These are phyloP conservation scores for Aspergillus sp. DNA, from an alignment of 2,329 filamentous ascomycete genomes.

Conservation along the genomic window DNA sequence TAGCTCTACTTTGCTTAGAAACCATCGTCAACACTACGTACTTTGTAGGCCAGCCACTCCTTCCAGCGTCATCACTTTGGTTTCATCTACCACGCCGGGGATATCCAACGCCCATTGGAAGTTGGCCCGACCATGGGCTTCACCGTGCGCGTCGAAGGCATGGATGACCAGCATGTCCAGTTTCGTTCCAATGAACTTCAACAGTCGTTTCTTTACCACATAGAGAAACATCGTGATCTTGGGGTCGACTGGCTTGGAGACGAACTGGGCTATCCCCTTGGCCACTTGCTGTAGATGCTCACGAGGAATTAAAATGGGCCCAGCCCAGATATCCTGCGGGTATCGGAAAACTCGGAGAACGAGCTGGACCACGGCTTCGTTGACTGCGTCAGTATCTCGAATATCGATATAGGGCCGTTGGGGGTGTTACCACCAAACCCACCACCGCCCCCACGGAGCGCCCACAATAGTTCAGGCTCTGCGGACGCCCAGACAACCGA, in stretches of 20 bases:
- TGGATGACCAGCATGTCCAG: slow-evolving; percentile 12
- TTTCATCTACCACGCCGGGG: slow-evolving; percentile 10
- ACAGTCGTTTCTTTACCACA: slow-evolving; percentile 6
- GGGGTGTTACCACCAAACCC: slow-evolving; percentile 17
- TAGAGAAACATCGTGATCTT: slow-evolving; percentile 14
- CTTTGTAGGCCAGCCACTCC: slow-evolving; percentile 9
- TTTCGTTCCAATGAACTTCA: slow-evolving; percentile 4
- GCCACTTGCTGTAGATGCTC: slow-evolving; percentile 6
- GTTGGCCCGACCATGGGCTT: slow-evolving; percentile 47
- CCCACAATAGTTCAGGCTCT: slow-evolving; percentile 42
- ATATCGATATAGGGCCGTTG: too few relatives aligned
- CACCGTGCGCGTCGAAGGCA: slow-evolving; percentile 40
- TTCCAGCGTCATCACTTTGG: slow-evolving; percentile 2
- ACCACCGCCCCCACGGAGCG: slow-evolving; percentile 40
- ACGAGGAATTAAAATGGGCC: slow-evolving; percentile 11
- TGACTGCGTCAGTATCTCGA: too few relatives aligned
- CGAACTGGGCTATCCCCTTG: slow-evolving; percentile 2
- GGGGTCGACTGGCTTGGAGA: slow-evolving; percentile 1
- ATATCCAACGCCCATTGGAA: slow-evolving; percentile 37
- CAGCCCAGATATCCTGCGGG: slow-evolving; percentile 13
- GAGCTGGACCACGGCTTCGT: slow-evolving; percentile 3
- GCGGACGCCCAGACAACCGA: slow-evolving; percentile 35
- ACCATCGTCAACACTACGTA: neutral
- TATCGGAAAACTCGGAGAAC: slow-evolving; percentile 9
- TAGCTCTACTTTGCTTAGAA: neutral